Evolutionary conservation across 2,329 filamentous ascomycete species (phyloP).

Genomic region (Pseudocercospora musae): DNA sequence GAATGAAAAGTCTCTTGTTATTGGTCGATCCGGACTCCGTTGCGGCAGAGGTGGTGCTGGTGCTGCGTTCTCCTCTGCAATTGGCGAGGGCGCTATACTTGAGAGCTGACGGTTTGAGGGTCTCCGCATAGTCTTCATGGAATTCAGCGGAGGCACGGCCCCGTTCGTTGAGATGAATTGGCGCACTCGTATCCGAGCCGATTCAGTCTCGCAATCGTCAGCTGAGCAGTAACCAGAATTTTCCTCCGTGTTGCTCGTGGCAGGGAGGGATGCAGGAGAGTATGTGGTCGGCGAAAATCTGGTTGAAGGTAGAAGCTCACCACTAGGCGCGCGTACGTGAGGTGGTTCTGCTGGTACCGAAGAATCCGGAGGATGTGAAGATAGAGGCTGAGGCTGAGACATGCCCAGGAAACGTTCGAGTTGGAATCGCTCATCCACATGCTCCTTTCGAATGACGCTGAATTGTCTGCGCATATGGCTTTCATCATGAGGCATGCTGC

Average conservation of each 20-base stretch:
- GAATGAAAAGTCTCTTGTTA: constrained; percentile 8
- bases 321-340: constrained; percentile 14
- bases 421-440: constrained; percentile 30
- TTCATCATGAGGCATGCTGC: constrained; percentile 6
- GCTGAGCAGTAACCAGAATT: constrained; percentile 11
- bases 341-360: background rate
- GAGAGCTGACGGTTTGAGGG: constrained; percentile 8
- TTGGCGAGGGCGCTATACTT: constrained; percentile 17
- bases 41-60: constrained; percentile 16
- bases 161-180: constrained; percentile 25
- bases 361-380: constrained; percentile 17
- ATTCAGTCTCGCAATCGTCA: constrained; percentile 14
- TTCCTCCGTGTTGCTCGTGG: constrained; percentile 5
- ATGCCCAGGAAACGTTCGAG: constrained; percentile 30
- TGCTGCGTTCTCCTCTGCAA: constrained; percentile 17
- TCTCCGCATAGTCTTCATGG: constrained; percentile 20
- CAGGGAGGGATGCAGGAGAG: constrained; percentile 1
- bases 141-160: constrained; percentile 22
- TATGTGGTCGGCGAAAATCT: constrained; percentile 16
- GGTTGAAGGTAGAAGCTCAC: constrained; percentile 20
- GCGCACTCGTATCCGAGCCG: constrained; percentile 17
- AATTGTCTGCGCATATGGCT: constrained; percentile 24
- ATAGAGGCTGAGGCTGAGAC: constrained; percentile 19
- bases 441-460: constrained; percentile 28
- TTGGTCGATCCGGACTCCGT: constrained; percentile 21